A percentile compares a stretch with the other conserved stretches of the same genome.
phyloP scores from a whole-genome alignment of 345 rosid species.

The Eucalyptus victrix region DNA sequence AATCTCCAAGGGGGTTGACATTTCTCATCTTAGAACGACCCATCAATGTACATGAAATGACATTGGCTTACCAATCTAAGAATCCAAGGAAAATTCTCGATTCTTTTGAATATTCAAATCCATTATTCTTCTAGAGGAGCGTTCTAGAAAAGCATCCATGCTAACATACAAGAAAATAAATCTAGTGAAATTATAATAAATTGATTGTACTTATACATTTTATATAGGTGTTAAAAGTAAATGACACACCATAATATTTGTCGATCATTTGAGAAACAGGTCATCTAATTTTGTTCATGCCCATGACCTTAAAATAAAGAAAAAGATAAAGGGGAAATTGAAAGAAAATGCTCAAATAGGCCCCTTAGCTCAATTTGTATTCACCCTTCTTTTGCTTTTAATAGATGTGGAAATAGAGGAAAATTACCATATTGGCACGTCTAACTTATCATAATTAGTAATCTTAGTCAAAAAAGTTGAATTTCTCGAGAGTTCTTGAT shows the following conservation, averaged over 20 bases:
- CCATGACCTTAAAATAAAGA: background rate
- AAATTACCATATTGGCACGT: background rate
- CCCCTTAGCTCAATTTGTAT: too few relatives aligned
- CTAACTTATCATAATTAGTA: background rate
- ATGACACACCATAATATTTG: background rate
- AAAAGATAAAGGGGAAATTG: too few relatives aligned
- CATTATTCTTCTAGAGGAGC: background rate
- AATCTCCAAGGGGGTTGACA: too few relatives aligned
- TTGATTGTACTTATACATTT: too few relatives aligned
- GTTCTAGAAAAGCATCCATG: background rate
- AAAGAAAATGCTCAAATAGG: too few relatives aligned
- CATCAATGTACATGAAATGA: too few relatives aligned
- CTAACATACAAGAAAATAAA: background rate
- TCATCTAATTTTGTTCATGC: background rate
- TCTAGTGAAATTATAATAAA: background rate
- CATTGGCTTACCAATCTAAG: background rate
- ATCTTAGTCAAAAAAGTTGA: background rate
- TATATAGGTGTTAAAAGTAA: background rate
- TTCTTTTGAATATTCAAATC: background rate
- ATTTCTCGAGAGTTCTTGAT: background rate
- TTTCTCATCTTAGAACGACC: too few relatives aligned
- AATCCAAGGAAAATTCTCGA: background rate
- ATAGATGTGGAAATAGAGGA: background rate
- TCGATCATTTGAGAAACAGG: rapidly evolving
- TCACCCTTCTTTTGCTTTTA: background rate